Conservation (phyloP, 345 rosid genomes). For the Gossypium raimondii region DNA sequence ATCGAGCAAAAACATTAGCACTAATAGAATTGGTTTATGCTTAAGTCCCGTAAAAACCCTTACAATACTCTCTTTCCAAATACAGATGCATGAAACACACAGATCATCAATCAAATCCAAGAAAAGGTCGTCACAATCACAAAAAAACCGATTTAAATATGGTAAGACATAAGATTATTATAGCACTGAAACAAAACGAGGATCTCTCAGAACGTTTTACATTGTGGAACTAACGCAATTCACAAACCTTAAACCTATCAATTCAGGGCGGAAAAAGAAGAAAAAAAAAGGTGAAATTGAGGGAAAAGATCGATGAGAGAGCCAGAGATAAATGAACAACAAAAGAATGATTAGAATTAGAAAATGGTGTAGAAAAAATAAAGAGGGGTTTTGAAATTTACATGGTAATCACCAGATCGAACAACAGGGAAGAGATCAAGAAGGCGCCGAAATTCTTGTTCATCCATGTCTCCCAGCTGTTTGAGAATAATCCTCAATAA, state of each 20-base stretch:
- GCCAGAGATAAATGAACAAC: neutral
- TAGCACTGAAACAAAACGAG: neutral
- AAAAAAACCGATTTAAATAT: neutral
- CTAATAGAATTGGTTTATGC: neutral
- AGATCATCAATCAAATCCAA: neutral
- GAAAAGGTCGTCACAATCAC: neutral
- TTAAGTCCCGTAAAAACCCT: neutral
- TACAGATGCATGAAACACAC: neutral
- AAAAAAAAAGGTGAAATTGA: neutral
- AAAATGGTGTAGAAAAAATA: neutral
- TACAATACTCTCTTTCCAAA: neutral
- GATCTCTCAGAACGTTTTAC: neutral
- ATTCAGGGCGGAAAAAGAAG: neutral
- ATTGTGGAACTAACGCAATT: neutral
- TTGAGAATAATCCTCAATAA: neutral
- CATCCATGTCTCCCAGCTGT: slow-evolving; percentile 46
- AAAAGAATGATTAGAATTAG: neutral
- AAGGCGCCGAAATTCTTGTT: slow-evolving; percentile 65
- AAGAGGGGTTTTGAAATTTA: slow-evolving; percentile 20
- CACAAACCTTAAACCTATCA: neutral
- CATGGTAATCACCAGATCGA: slow-evolving; percentile 67
- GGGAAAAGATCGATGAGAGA: neutral
- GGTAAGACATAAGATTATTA: neutral
- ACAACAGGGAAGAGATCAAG: slow-evolving; percentile 79
- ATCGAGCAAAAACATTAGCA: too few species aligned